These are phyloP conservation scores for Lasiodiplodia theobromae DNA, from an alignment of 2,329 filamentous ascomycete genomes.

Conservation along the genomic window DNA sequence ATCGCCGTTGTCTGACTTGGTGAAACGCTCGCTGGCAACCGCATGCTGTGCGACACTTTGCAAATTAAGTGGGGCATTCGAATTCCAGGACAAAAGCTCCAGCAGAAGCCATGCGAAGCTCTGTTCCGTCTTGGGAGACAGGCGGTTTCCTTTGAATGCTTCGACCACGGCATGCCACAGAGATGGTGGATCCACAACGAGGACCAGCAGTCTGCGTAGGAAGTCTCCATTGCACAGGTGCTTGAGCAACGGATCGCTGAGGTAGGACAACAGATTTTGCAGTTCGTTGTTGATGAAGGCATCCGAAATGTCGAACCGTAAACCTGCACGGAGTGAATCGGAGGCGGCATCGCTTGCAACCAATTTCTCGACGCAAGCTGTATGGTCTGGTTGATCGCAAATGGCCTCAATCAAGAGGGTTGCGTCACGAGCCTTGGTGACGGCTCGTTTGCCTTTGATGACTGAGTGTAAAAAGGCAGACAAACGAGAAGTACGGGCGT, in stretches of 20 bases:
- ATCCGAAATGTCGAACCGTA: conserved; percentile 54
- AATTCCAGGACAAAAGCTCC: conserved; percentile 53
- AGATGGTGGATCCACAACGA: conserved; percentile 60
- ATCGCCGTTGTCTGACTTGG: conserved; percentile 53
- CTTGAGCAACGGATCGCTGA: conserved; percentile 55
- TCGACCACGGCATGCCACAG: conserved; percentile 61
- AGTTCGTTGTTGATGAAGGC: conserved; percentile 54
- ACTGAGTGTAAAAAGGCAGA: conserved; percentile 50
- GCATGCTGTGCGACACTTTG: neutral
- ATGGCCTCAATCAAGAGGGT: conserved; percentile 59
- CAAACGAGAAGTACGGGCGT: conserved; percentile 41
- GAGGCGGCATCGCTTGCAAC: conserved; percentile 39
- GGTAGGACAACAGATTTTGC: conserved; percentile 44
- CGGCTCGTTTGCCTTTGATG: conserved; percentile 47
- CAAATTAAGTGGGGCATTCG: neutral
- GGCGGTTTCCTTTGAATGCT: conserved; percentile 35
- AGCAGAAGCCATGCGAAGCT: conserved; percentile 50
- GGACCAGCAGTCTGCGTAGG: conserved; percentile 55
- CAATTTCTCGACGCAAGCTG: conserved; percentile 48
- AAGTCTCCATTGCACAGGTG: conserved; percentile 59
- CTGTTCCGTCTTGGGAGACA: conserved; percentile 38
- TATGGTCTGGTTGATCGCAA: conserved; percentile 50
- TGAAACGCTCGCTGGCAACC: conserved; percentile 29
- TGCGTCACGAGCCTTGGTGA: conserved; percentile 50
- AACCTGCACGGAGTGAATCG: conserved; percentile 47